Base-by-base conservation (phyloP, 129 eudicot genomes). In the Helianthus tuberosus region DNA sequence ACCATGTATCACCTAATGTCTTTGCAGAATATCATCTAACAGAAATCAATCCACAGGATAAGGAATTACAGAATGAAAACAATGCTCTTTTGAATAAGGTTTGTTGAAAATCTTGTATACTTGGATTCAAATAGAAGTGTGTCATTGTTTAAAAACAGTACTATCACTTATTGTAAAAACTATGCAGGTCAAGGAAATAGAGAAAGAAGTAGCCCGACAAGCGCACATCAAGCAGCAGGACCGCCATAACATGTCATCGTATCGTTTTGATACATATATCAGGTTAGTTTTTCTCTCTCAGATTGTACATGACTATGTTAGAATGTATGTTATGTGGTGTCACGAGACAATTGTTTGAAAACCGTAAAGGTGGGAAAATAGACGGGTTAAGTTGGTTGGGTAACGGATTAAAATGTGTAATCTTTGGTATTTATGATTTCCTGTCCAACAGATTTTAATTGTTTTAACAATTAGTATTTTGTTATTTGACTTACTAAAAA, bases 31-130 rank as follows among this genome's bases (percentile, higher is more conserved):
- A 38, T 53, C 8, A 52, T 51, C 16, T 25, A 12, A 75, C 8
- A 1, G 7, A 11, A 11, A 12, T 2, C 6, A 65, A 52, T 52
- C 0, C 14, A 54, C 89, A 91, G 97, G 97, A 84, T 69, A 91
- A 91, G 84, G 86, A 76, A 52, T 69, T 91, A 86, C 86, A 83
- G 81, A 91, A 83, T 66, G 86, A 88, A 59, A 88, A 91, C 67
- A 88, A 69, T 67, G 0, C 55, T 55, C 89, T 88, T 44, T 63
- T 83, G 53, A 84, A 88, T 81, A 74, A 86, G 94, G 94, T 91
- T 14, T 46, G 12, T 23, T 11, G 23, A 51, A 25, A 41, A 15
- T 67, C 54, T 70, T n/a, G 25, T 43, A 16, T 17, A 17, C 53
- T 35, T 9, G 2, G 52, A 48, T 48, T 55, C 12, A 20, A 11